phyloP scores from a whole-genome alignment of 257 asterid species.

The Solanum bulbocastanum region DNA sequence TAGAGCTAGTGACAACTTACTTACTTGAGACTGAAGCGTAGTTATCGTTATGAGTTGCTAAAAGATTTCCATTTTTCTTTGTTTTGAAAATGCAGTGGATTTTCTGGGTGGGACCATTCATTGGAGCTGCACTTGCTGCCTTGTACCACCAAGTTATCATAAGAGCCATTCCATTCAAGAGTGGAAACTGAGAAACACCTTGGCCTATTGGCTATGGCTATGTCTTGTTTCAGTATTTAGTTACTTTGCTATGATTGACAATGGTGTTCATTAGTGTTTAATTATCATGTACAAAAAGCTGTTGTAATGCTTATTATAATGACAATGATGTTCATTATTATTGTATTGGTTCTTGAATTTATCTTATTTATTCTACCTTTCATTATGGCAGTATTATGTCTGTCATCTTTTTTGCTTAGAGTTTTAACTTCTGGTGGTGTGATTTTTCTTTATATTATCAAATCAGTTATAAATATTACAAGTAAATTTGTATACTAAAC shows the following conservation, averaged over 20 bases:
- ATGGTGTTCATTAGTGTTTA: background rate
- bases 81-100: conserved; percentile 36
- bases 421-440: background rate
- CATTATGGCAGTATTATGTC: background rate
- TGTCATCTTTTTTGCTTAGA: background rate
- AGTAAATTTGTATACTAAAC: background rate
- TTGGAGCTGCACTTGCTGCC: conserved; percentile 79
- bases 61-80: background rate
- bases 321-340: no score
- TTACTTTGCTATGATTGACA: background rate
- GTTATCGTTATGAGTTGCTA: background rate
- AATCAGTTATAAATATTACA: background rate
- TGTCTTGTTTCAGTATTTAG: background rate
- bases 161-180: conserved; percentile 78
- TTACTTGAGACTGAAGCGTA: background rate
- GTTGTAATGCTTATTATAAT: background rate
- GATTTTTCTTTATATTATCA: background rate
- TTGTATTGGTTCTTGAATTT: background rate
- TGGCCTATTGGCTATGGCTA: background rate
- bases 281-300: background rate
- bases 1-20: background rate
- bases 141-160: conserved; percentile 57
- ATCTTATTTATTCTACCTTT: background rate
- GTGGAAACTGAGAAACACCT: conserved; percentile 14
- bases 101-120: conserved; percentile 81